These are phyloP conservation scores for Aspergillus jensenii DNA, from an alignment of 2,329 filamentous ascomycete genomes.

Conservation along the genomic window DNA sequence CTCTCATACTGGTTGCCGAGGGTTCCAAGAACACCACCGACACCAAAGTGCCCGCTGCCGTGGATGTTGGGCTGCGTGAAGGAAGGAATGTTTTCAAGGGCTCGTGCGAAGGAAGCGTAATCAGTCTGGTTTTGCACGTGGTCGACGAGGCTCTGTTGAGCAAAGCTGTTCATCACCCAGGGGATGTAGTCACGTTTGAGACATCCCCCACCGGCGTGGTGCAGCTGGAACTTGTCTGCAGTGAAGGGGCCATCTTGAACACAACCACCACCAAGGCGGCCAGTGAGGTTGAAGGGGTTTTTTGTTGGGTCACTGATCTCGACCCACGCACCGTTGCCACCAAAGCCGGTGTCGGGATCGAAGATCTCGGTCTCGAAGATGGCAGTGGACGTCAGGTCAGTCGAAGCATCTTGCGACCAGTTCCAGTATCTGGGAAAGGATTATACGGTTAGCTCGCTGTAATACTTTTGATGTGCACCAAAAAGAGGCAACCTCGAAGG, in stretches of 20 bases:
- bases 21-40: slow-evolving; percentile 17
- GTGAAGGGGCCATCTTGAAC: slow-evolving; percentile 17
- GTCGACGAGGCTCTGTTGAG: slow-evolving; percentile 15
- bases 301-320: slow-evolving; percentile 1
- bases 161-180: slow-evolving; percentile 20
- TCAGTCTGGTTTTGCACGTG: slow-evolving; percentile 17
- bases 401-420: slow-evolving; percentile 31
- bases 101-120: slow-evolving; percentile 17
- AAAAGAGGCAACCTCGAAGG: background rate
- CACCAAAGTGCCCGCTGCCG: slow-evolving; percentile 15
- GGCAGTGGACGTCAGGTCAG: slow-evolving; percentile 12
- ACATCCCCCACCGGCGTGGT: slow-evolving; percentile 13
- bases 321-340: slow-evolving; percentile 18
- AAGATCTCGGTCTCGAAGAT: slow-evolving; percentile 20
- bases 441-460: background rate
- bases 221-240: slow-evolving; percentile 9
- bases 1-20: slow-evolving; percentile 16
- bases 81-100: slow-evolving; percentile 15
- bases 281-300: slow-evolving; percentile 18
- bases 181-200: slow-evolving; percentile 18
- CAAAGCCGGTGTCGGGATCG: slow-evolving; percentile 13
- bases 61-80: slow-evolving; percentile 19
- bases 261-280: slow-evolving; percentile 18
- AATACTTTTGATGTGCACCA: background rate
- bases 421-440: slow-evolving; percentile 28